Evolutionary conservation across 352 stramenopile species (phyloP).

Genomic region (Globisporangium cylindrosporum): DNA sequence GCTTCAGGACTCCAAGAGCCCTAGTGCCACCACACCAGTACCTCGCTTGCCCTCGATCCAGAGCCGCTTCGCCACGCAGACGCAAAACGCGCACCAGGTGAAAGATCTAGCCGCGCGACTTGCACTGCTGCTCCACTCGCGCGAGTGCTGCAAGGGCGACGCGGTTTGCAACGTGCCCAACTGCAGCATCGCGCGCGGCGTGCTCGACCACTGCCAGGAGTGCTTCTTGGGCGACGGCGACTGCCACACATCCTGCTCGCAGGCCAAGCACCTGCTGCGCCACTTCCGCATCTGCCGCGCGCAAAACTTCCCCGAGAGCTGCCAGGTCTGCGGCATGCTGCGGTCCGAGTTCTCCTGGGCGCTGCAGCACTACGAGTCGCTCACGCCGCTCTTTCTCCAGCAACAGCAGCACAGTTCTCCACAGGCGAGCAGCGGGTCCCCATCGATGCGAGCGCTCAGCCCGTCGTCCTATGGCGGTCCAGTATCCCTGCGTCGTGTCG

Average conservation of each 20-base stretch:
- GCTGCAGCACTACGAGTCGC: constrained; percentile 30
- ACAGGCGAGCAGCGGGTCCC: not conserved
- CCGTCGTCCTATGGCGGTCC: not conserved
- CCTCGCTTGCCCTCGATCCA: constrained; percentile 17
- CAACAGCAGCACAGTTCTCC: not conserved
- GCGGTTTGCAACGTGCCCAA: constrained; percentile 28
- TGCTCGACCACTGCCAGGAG: constrained; percentile 56
- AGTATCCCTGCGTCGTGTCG: constrained; percentile 16
- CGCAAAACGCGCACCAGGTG: constrained; percentile 9
- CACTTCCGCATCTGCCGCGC: constrained; percentile 44
- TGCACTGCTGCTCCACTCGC: constrained; percentile 42
- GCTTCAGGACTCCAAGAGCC: not conserved
- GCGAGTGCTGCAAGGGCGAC: constrained; percentile 37
- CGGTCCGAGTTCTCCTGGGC: constrained; percentile 34
- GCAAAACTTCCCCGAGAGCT: constrained; percentile 22
- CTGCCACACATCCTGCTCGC: constrained; percentile 43
- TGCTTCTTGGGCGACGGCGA: constrained; percentile 34
- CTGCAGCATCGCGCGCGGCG: constrained; percentile 43
- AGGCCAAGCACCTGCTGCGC: constrained; percentile 46
- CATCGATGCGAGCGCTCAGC: not conserved
- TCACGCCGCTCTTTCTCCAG: constrained; percentile 32
- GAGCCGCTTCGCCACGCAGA: constrained; percentile 8
- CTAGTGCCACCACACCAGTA: not conserved
- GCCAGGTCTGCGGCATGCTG: constrained; percentile 29
- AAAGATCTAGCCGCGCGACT: constrained; percentile 39